phyloP scores from a whole-genome alignment of 1,284 basidiomycete species.

The Heterobasidion annosum region DNA sequence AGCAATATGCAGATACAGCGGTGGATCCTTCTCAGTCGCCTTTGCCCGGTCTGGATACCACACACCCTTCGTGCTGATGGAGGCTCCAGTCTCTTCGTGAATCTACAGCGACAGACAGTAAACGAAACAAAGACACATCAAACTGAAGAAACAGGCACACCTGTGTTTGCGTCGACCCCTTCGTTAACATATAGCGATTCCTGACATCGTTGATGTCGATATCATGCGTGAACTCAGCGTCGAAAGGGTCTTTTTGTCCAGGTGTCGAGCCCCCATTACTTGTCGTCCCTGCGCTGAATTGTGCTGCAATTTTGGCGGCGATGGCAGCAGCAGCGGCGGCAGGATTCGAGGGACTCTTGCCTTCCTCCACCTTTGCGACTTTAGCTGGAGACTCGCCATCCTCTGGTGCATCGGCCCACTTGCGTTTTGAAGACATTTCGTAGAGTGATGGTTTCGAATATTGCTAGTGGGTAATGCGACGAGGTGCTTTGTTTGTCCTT shows the following conservation, averaged over 20 bases:
- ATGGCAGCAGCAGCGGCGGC: constrained; percentile 81
- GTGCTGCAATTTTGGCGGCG: constrained; percentile 87
- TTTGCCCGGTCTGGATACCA: constrained; percentile 92
- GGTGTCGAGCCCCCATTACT: constrained; percentile 30
- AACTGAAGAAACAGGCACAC: constrained; percentile 34
- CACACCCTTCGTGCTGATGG: constrained; percentile 83
- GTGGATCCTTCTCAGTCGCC: constrained; percentile 87
- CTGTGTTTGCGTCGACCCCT: constrained; percentile 87
- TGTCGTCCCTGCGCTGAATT: constrained; percentile 48
- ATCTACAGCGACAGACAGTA: constrained; percentile 42
- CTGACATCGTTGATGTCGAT: constrained; percentile 97
- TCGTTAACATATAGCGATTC: constrained; percentile 94
- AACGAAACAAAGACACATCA: not conserved
- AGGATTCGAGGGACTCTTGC: constrained; percentile 61
- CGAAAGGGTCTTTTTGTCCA: constrained; percentile 58
- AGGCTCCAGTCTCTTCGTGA: constrained; percentile 83
- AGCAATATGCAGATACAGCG: constrained; percentile 90
- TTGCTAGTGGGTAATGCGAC: not conserved
- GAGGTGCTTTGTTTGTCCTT: not conserved
- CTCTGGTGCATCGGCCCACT: constrained; percentile 56
- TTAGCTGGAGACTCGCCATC: constrained; percentile 32
- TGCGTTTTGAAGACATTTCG: constrained; percentile 55
- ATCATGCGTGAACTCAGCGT: constrained; percentile 82
- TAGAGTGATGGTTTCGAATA: not conserved
- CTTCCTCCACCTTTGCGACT: constrained; percentile 44